Percentiles rank a stretch among this genome's conserved stretches.
These are phyloP conservation scores for Corymbia citriodora DNA, from an alignment of 441 rosid genomes.

Conservation along the genomic window DNA sequence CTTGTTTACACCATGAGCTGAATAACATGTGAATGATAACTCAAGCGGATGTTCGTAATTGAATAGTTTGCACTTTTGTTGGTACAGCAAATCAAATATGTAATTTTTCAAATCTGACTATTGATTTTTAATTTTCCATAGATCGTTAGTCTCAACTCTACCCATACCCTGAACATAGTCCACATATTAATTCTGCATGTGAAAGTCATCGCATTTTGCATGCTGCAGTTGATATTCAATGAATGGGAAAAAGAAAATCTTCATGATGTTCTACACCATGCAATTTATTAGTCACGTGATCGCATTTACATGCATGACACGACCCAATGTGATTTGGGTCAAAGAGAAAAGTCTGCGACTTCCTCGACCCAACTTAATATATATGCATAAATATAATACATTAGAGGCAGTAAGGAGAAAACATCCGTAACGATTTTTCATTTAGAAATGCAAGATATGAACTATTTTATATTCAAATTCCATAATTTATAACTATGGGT, in stretches of 20 bases:
- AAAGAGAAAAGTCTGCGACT: not conserved
- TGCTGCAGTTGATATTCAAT: not conserved
- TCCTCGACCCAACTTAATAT: not conserved
- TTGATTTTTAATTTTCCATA: not conserved
- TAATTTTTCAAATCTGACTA: not conserved
- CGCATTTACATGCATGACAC: fast-evolving
- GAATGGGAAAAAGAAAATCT: not conserved
- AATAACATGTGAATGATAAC: not conserved
- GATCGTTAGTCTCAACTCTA: not conserved
- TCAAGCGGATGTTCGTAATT: not conserved
- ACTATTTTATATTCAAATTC: not conserved
- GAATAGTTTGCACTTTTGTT: not conserved
- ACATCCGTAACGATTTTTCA: not conserved
- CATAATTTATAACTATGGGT: not conserved
- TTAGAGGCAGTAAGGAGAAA: not conserved
- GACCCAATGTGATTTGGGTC: fast-evolving
- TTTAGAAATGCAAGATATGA: not conserved
- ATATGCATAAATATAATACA: not conserved
- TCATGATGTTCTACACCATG: not conserved
- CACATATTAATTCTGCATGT: not conserved
- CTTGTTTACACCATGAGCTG: not conserved
- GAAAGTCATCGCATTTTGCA: not conserved
- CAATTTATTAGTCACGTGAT: not conserved
- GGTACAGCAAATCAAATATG: too few species aligned
- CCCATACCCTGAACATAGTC: too few species aligned